Base-by-base conservation (phyloP, 257 asterid species). In the Pogostemon cablin region DNA sequence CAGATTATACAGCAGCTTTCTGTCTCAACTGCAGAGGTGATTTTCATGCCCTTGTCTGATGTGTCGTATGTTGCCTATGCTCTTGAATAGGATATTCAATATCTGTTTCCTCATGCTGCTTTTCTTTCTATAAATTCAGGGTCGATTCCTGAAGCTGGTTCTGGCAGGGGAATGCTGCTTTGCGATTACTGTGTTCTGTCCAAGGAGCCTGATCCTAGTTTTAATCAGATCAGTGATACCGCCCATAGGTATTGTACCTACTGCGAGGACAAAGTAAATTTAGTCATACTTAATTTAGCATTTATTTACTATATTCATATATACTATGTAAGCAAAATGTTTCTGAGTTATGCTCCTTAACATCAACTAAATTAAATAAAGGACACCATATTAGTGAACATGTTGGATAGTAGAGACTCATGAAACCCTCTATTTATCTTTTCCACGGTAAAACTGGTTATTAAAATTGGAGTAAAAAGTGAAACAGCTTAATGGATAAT, bases 1-100 rank as follows among this genome's bases (percentile, higher is more conserved):
- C 86, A 15, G 72, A 66, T 65, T 75, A 68, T 58, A 72, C 62
- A 3, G 47, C 78, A 70, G 76, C 73, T 56, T 71, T 74, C 76
- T 88, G 95, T 80, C 75, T 79, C 62, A 79, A 73, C 46, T 90
- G 96, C 80, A 82, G 87, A 86, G 96, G 98, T 92, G 71, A 72
- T 62, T 39, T 35, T 60, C 47, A 15, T 68, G 35, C 35, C 67
- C 72, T 47, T 32, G 25, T 67, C 54, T 72, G 57, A 32, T 61
- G 40, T 53, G 37, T 62, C 20, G 32, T 68, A 39, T 3, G 42
- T 66, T 73, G 66, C 72, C 6, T 61, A 41, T 71, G 67, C 34
- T 6, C 74, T 61, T 43, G 57, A 57, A 17, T 67, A 39, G 34
- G 32, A 52, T 62, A 3, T 71, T 66, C 43, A 20, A 64, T 52